Base-by-base conservation (phyloP, 2,329 filamentous ascomycete species). In the Fusarium sp. region DNA sequence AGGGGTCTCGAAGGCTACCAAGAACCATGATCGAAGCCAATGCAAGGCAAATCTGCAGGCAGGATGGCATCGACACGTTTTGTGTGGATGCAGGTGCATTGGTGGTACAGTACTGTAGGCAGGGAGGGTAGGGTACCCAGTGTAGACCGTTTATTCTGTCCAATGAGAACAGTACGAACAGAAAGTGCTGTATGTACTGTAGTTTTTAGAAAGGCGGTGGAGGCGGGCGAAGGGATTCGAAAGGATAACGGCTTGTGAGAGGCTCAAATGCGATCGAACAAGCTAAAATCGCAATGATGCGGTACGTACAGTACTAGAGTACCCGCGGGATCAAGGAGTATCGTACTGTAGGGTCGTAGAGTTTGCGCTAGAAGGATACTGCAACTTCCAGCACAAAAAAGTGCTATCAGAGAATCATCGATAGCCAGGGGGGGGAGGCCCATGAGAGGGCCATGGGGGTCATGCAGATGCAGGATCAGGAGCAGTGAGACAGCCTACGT, bases 351-450 rank as follows among this genome's bases (percentile, higher is more conserved):
- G 69, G 65, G 53, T 57, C 18, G 18, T 57, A 75, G 58, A 65
- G 72, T 75, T 74, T 69, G 55, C 73, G 69, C 73, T 75, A 74
- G 73, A 74, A 74, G 71, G 61, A 47, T 55, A 16, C 49, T 71
- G 61, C 57, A 65, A 55, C 68, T 70, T 70, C 68, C 22, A 65
- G 16, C 29, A 48, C 44, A 37, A 24, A 41, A 52, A 52, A 34
- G 14, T 34, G 47, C 54, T 29, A 61, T 51, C 54, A 41, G 65
- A 44, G 55, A 60, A 69, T 69, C 60, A 65, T 69, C 65, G 49
- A 47, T 46, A 25, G 29, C 24, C 34, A 37, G 25, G 57, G 62
- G 62, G 51, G 40, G 57, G 54, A 44, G 44, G 41, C 25, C 42
- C 48, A 52, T 52, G 32, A 4, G 25, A 25, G 22, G 48, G 32